Evolutionary conservation across 805 yeast species (phyloP), one percentile per base, ranked within the genome.

Genomic region (Schwanniomyces sp.): DNA sequence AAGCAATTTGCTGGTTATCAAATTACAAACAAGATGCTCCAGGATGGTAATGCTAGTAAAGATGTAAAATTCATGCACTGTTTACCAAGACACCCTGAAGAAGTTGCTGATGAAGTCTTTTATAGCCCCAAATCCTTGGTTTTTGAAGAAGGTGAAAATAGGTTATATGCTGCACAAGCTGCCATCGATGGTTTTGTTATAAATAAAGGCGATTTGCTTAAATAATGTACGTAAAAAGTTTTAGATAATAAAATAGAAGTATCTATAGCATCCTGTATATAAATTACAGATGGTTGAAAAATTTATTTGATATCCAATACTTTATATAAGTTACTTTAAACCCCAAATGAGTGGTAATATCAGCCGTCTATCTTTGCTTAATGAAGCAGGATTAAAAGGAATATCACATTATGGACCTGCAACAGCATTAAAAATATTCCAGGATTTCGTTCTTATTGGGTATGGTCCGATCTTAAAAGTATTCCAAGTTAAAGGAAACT

Each of bases 31-130:
- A 84, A 82, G 28, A 73, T 91, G 72, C 80, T 87, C 24, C 46
- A 59, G 10, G 61, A 71, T 11, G 88, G 88, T 5, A 80, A 79
- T 39, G 86, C 87, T 39, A 76, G 77, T 47, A 44, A 73, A 14
- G 69, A 80, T 62, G 92, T 92, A 88, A 89, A 83, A 65, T 94
- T 94, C 70, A 91, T 94, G 98, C 99, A 94, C 67, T 94, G 99
- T 69, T 76, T 94, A 56, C 99, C 99, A 54, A 85, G 99, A 70
- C 96, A 94, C 58, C 79, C 82, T 25, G 97, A 91, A 66, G 99
- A 94, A 69, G 99, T 94, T 32, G 79, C 83, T 34, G 99, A 94
- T 66, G 96, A 87, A 40, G 94, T 94, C 1, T 94, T 94, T 64
- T 92, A 92, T 71, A 74, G 91, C 45, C 82, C 83, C 29, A 61